phyloP scores from a whole-genome alignment of 2,329 filamentous ascomycete genomes.

The Lachnum nothofagi region DNA sequence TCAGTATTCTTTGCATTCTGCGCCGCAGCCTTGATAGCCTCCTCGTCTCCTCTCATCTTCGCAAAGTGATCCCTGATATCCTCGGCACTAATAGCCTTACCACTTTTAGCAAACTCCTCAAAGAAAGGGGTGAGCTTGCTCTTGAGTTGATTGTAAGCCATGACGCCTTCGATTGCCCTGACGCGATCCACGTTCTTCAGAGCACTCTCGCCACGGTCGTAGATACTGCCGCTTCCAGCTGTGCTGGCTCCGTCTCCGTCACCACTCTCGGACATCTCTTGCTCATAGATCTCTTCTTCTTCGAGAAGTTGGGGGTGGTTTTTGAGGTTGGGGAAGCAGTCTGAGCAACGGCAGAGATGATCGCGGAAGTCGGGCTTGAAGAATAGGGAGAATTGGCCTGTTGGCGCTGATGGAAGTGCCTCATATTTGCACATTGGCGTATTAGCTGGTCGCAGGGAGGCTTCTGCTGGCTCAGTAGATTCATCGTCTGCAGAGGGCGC shows the following conservation, averaged over 20 bases:
- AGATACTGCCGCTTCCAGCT: conserved; percentile 72
- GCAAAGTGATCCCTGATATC: conserved; percentile 97
- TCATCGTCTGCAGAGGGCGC: background rate
- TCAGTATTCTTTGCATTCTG: conserved; percentile 31
- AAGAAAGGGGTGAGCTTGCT: conserved; percentile 95
- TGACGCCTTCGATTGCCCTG: conserved; percentile 88
- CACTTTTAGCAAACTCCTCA: conserved; percentile 87
- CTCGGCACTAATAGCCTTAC: conserved; percentile 81
- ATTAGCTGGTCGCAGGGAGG: conserved; percentile 9
- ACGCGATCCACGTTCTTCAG: conserved; percentile 90
- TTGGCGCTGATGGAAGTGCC: conserved; percentile 51
- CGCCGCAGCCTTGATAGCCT: conserved; percentile 35
- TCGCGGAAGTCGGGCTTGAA: conserved; percentile 73
- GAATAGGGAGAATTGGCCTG: conserved; percentile 72
- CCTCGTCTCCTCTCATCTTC: conserved; percentile 81
- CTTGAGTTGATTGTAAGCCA: conserved; percentile 95
- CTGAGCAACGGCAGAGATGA: conserved; percentile 72
- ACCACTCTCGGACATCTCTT: conserved; percentile 68
- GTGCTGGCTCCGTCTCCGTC: conserved; percentile 51
- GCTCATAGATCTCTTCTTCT: conserved; percentile 91
- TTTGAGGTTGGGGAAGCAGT: conserved; percentile 71
- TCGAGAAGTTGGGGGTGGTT: conserved; percentile 78
- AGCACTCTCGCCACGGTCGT: conserved; percentile 88
- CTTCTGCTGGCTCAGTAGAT: background rate
- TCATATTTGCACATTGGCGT: conserved; percentile 52